Evolutionary conservation across 2,329 filamentous ascomycete species (phyloP), one percentile per base, ranked within the genome.

Genomic region (Nemania sp.): DNA sequence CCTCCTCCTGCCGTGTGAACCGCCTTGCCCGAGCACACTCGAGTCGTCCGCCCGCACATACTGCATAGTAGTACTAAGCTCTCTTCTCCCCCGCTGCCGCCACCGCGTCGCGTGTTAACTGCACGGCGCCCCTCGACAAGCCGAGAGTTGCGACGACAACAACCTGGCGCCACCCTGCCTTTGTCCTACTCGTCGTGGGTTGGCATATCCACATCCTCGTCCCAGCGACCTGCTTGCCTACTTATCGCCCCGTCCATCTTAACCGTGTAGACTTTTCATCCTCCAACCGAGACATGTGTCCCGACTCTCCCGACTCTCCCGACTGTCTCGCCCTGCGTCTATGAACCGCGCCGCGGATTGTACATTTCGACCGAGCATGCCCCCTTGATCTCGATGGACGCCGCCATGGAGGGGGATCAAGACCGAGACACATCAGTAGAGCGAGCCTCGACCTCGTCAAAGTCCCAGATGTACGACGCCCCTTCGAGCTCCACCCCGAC

Each of bases 391-490:
- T 50, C 67, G 42, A 70, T 21, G 51, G 42, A 45, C 49, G 46
- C 58, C 64, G 62, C 58, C 47, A 74, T 74, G 72, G 72, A 73
- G 64, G 71, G 69, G 63, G 71, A 72, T 21, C 59, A 68, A 61
- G 64, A 64, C 63, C 71, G 66, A 52, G 63, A 60, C 12, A 63
- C 61, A 49, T 69, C 68, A 25, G 60, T 60, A 51, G 67, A 65
- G 46, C 66, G 64, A 48, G 65, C 70, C 25, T 65, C 69, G 39
- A 60, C 62, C 29, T 67, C 68, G 29, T 67, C 67, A 45, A 68
- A 60, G 49, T 64, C 67, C 32, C 64, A 69, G 57, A 68, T 68
- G 60, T 63, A 73, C 57, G 67, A 72, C 39, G 63, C 65, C 18
- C 68, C 68, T 43, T 65, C 63, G 1, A 43, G 65, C 34, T 63